phyloP scores from a whole-genome alignment of 345 rosid species.

The Gossypium longicalyx region DNA sequence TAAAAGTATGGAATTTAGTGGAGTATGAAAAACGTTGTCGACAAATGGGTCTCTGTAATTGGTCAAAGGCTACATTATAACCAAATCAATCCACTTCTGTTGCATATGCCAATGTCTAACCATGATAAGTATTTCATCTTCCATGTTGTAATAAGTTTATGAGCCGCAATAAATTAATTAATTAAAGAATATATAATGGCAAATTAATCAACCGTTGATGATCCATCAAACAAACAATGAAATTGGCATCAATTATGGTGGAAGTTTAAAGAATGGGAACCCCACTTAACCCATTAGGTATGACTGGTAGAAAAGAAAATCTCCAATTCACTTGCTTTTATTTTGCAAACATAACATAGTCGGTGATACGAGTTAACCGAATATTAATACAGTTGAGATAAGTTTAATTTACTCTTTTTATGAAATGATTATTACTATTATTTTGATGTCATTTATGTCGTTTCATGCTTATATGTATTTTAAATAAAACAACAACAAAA shows the following conservation, averaged over 20 bases:
- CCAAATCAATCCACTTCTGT: background rate
- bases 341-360: too few relatives aligned
- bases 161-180: background rate
- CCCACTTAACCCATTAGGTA: background rate
- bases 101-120: background rate
- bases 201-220: background rate
- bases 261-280: background rate
- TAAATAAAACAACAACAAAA: too few relatives aligned
- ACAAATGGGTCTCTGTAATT: background rate
- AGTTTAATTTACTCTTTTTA: too few relatives aligned
- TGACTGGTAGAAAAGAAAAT: conserved; percentile 15
- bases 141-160: background rate
- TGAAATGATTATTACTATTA: too few relatives aligned
- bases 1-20: background rate
- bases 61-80: background rate
- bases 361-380: too few relatives aligned
- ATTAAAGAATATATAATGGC: background rate
- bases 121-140: background rate
- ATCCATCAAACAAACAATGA: background rate
- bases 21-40: background rate
- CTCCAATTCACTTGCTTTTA: background rate
- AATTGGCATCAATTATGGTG: background rate
- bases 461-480: too few relatives aligned
- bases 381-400: rapidly evolving
- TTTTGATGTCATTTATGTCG: too few relatives aligned